Conservation (phyloP, 345 rosid species). For the Eucalyptus erythrocorys region DNA sequence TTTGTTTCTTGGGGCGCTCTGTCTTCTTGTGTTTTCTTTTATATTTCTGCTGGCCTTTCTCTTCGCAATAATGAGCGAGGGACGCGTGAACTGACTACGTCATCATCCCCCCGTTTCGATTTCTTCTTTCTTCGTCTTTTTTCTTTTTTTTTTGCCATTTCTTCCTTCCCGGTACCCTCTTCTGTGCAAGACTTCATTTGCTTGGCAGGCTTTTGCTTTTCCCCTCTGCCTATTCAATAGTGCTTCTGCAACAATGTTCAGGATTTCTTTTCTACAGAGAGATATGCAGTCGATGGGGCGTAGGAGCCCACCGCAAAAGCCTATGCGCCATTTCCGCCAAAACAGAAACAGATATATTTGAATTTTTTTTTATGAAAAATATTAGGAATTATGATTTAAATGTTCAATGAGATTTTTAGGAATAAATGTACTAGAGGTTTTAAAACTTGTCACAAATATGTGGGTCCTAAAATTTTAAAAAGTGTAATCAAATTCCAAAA, state of each 20-base stretch:
- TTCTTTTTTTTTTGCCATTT: not conserved
- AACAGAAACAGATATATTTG: not conserved
- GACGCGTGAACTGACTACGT: conserved; percentile 22
- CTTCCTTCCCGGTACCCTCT: not conserved
- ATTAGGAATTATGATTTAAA: not conserved
- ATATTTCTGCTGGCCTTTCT: not conserved
- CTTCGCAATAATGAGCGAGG: not conserved
- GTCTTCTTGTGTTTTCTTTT: not conserved
- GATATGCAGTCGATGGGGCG: not conserved
- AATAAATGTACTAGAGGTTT: rapidly evolving
- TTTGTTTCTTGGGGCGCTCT: not conserved
- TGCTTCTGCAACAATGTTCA: not conserved
- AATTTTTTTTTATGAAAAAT: rapidly evolving
- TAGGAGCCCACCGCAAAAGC: not conserved
- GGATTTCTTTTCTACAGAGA: not conserved
- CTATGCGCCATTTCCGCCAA: not conserved
- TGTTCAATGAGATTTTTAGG: rapidly evolving
- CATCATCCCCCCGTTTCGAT: conserved; percentile 8
- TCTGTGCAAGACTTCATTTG: not conserved
- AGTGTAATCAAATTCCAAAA: too few species aligned
- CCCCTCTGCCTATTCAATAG: not conserved
- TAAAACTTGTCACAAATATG: rapidly evolving
- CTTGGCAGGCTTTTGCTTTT: not conserved
- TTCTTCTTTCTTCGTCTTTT: not conserved
- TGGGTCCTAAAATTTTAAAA: rapidly evolving